These are phyloP conservation scores for Rhodofomes roseus DNA, from an alignment of 1,284 basidiomycete genomes.

Conservation along the genomic window DNA sequence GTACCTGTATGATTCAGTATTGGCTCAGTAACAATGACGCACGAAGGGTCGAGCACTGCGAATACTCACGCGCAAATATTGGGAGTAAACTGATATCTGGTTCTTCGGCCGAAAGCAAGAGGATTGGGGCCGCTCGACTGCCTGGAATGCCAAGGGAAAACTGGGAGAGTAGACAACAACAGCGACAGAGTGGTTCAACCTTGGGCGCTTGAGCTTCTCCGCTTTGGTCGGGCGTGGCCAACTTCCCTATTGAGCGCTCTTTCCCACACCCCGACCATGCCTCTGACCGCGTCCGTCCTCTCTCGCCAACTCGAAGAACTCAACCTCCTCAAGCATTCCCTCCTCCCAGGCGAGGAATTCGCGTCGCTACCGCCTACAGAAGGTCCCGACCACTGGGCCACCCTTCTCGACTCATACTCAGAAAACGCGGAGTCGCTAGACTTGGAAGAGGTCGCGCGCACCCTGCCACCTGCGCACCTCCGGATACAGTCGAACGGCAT, in stretches of 20 bases:
- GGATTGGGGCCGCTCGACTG: no score
- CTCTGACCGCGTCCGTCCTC: conserved; percentile 2
- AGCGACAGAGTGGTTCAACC: no score
- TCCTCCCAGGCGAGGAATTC: conserved; percentile 56
- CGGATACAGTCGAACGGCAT: conserved; percentile 31
- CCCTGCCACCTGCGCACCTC: conserved; percentile 31
- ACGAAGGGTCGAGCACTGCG: no score
- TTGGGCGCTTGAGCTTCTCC: no score
- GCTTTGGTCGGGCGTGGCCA: no score
- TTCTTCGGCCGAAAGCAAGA: no score
- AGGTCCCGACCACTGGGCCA: conserved; percentile 35
- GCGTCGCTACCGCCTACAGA: conserved; percentile 32
- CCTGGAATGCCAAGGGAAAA: no score
- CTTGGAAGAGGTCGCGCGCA: conserved; percentile 1
- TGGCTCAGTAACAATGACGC: no score
- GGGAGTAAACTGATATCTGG: no score
- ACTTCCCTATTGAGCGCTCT: background rate
- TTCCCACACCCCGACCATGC: conserved; percentile 4
- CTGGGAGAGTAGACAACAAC: no score
- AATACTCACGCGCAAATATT: no score
- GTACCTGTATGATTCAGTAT: no score
- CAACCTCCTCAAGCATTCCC: conserved; percentile 50
- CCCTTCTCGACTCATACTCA: conserved; percentile 29
- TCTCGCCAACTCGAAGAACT: conserved; percentile 43
- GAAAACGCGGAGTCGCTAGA: conserved; percentile 8